Conservation (phyloP, 1,284 basidiomycete species). For the Trichosporon ovoides region DNA sequence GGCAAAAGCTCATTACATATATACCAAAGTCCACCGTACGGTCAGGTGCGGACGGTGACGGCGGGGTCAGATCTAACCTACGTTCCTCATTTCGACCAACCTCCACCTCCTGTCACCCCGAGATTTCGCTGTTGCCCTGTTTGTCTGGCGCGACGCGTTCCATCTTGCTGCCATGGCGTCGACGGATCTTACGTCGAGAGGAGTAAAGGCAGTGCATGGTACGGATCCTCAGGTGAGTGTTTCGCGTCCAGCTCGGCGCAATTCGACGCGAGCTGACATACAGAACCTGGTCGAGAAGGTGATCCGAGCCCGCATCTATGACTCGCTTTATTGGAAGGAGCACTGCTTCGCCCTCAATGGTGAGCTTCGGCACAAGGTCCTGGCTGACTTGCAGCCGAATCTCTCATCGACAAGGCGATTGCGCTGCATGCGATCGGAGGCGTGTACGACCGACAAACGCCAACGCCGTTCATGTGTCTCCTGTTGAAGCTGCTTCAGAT, state of each 20-base stretch:
- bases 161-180: no score
- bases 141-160: no score
- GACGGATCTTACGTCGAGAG: constrained; percentile 15
- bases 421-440: constrained; percentile 81
- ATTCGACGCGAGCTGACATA: not conserved
- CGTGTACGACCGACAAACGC: constrained; percentile 80
- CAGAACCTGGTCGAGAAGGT: constrained; percentile 95
- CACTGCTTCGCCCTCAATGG: constrained; percentile 89
- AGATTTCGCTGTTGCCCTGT: no score
- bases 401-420: constrained; percentile 86
- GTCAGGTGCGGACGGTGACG: no score
- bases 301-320: constrained; percentile 92
- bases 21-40: not conserved
- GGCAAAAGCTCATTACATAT: constrained; percentile 5
- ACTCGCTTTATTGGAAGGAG: constrained; percentile 94
- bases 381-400: constrained; percentile 61
- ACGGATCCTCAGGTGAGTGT: constrained; percentile 75
- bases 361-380: constrained; percentile 31
- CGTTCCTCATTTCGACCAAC: not conserved
- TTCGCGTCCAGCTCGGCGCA: not conserved
- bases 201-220: constrained; percentile 65
- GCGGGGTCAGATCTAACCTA: no score
- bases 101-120: no score
- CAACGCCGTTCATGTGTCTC: constrained; percentile 86
- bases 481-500: constrained; percentile 92